phyloP scores from a whole-genome alignment of 2,329 filamentous ascomycete genomes.

The Cadophora malorum region DNA sequence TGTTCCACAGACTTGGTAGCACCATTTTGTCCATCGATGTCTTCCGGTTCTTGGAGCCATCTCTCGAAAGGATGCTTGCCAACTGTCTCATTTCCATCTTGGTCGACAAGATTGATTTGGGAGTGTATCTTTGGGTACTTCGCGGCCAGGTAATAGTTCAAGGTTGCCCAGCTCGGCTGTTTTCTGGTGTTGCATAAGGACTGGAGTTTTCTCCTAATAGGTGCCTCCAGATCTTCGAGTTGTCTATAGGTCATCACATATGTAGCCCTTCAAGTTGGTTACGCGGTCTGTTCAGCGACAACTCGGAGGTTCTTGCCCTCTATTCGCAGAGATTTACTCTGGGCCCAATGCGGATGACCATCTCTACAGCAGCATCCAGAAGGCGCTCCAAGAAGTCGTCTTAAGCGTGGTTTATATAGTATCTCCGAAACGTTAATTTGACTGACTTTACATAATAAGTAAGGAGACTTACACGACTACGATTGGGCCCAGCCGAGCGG shows the following conservation, averaged over 20 bases:
- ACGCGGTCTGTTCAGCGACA: conserved; percentile 30
- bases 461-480: conserved; percentile 51
- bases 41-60: conserved; percentile 23
- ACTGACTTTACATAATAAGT: conserved; percentile 43
- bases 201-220: conserved; percentile 22
- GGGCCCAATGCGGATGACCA: conserved; percentile 57
- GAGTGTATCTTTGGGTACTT: conserved; percentile 29
- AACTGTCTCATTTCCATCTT: conserved; percentile 33
- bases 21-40: neutral
- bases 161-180: conserved; percentile 26
- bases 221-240: conserved; percentile 24
- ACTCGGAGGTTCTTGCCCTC: conserved; percentile 38
- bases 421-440: conserved; percentile 32
- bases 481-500: conserved; percentile 44
- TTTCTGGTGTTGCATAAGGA: conserved; percentile 25
- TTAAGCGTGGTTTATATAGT: conserved; percentile 67
- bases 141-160: conserved; percentile 26
- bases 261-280: conserved; percentile 31
- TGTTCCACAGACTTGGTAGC: neutral
- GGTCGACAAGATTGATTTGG: conserved; percentile 33
- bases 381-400: conserved; percentile 72
- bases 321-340: conserved; percentile 36
- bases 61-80: conserved; percentile 33
- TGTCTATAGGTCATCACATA: conserved; percentile 25
- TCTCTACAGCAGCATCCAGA: conserved; percentile 57